These are phyloP conservation scores for Murraya paniculata DNA, from an alignment of 345 rosid genomes.

Conservation along the genomic window DNA sequence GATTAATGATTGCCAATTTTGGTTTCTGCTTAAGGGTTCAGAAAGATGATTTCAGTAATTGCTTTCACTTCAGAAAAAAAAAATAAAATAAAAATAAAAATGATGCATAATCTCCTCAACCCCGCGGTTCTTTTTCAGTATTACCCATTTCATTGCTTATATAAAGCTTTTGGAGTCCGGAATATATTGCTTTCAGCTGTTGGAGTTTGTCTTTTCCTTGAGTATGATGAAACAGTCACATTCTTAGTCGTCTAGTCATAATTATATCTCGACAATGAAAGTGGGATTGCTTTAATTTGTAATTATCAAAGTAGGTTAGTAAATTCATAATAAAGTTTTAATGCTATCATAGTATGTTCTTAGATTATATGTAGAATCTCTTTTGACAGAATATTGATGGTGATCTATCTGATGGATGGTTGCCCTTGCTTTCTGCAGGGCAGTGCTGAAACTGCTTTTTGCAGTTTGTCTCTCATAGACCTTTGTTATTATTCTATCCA, in stretches of 20 bases:
- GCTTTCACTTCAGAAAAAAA: neutral
- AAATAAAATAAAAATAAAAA: no score
- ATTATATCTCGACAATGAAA: neutral
- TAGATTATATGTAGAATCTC: neutral
- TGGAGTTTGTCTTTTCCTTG: neutral
- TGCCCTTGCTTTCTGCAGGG: neutral
- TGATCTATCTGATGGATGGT: neutral
- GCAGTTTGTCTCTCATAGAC: neutral
- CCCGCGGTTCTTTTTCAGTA: neutral
- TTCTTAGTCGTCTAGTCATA: neutral
- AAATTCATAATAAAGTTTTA: neutral
- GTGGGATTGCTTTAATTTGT: neutral
- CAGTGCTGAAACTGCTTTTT: neutral
- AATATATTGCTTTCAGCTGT: neutral
- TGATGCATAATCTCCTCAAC: neutral
- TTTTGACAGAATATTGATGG: neutral
- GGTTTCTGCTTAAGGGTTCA: slow-evolving; percentile 21
- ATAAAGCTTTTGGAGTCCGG: no score
- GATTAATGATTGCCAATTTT: neutral
- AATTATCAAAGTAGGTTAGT: neutral
- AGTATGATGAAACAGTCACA: neutral
- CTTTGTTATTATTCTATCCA: neutral
- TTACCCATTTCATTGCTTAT: neutral
- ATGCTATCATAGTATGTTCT: neutral
- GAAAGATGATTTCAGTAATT: slow-evolving; percentile 40